These are phyloP conservation scores for Phytophthora litchii DNA, from an alignment of 352 stramenopile genomes.

Conservation along the genomic window DNA sequence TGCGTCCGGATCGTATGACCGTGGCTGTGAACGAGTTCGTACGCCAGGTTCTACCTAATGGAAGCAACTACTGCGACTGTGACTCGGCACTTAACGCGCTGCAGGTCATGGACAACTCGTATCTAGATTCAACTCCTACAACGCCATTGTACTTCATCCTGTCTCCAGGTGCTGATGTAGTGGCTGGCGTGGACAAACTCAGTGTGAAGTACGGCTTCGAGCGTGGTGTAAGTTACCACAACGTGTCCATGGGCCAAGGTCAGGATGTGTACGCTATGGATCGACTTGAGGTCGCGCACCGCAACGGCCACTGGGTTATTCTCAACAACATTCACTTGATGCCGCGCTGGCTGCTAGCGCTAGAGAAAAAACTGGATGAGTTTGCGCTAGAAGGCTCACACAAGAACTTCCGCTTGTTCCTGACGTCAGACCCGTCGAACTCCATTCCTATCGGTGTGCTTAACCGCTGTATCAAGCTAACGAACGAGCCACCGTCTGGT, in stretches of 20 bases:
- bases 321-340: constrained; percentile 99
- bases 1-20: constrained; percentile 95
- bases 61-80: constrained; percentile 95
- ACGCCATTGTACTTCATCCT: constrained; percentile 98
- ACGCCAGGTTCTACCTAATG: constrained; percentile 91
- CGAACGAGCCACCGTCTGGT: constrained; percentile 94
- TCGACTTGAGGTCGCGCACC: constrained; percentile 93
- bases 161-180: constrained; percentile 95
- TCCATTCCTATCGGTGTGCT: constrained; percentile 96
- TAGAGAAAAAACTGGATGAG: constrained; percentile 98
- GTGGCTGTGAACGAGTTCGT: constrained; percentile 96
- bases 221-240: constrained; percentile 96
- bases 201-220: constrained; percentile 96
- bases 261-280: constrained; percentile 96
- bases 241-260: constrained; percentile 98
- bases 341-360: constrained; percentile 94
- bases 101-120: constrained; percentile 96
- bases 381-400: constrained; percentile 94
- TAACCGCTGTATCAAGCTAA: constrained; percentile 97
- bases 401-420: constrained; percentile 95
- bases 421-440: constrained; percentile 94
- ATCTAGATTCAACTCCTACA: constrained; percentile 93
- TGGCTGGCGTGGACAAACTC: constrained; percentile 94
- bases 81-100: constrained; percentile 96
- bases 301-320: constrained; percentile 98